Conservation (phyloP, 2,329 filamentous ascomycete genomes). For the Alternaria triticina region DNA sequence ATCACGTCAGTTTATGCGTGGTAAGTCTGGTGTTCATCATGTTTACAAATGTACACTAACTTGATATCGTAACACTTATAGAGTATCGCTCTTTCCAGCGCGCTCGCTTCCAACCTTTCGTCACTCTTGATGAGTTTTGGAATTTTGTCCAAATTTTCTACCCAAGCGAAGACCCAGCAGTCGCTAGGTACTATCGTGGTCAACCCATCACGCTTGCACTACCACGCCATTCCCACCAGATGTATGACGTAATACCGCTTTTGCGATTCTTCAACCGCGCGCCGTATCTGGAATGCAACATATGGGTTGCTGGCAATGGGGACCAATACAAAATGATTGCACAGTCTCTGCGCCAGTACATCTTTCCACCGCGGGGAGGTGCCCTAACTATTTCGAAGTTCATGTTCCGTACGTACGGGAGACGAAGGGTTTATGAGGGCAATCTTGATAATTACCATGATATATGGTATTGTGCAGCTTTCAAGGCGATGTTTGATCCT, state of each 20-base stretch:
- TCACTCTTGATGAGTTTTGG: background rate
- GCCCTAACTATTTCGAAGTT: background rate
- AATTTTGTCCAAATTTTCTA: background rate
- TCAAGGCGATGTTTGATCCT: background rate
- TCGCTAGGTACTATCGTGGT: fast-evolving
- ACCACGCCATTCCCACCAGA: background rate
- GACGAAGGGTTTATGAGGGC: background rate
- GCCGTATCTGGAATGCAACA: fast-evolving
- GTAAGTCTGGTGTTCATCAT: background rate
- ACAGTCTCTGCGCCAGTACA: background rate
- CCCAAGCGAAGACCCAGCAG: background rate
- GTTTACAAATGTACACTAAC: background rate
- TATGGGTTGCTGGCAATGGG: background rate
- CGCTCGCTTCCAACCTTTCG: background rate
- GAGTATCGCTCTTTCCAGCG: background rate
- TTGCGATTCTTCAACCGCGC: background rate
- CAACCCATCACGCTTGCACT: background rate
- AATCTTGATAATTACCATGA: background rate
- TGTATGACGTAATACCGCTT: background rate
- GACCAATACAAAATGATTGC: no score
- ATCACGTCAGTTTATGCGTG: background rate
- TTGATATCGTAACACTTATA: background rate
- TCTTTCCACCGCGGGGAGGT: background rate
- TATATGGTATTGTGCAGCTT: background rate
- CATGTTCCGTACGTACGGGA: background rate